These are phyloP conservation scores for Pugionium cornutum DNA, from an alignment of 345 rosid genomes.

Conservation along the genomic window DNA sequence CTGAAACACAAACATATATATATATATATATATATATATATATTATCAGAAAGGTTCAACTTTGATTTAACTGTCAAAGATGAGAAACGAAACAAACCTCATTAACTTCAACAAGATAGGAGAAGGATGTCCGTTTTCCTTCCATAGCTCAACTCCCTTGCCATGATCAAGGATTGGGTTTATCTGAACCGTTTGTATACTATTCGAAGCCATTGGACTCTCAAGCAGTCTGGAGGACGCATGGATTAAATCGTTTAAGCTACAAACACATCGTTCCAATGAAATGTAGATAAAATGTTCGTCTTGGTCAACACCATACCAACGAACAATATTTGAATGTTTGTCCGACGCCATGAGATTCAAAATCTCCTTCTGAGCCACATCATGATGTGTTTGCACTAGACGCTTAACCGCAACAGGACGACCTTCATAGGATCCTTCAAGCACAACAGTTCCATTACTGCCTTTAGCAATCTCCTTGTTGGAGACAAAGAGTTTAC, in stretches of 20 bases:
- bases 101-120: constrained; percentile 56
- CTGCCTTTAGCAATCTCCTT: constrained; percentile 67
- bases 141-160: constrained; percentile 56
- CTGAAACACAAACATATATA: constrained; percentile 44
- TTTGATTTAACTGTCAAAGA: background rate
- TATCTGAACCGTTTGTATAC: constrained; percentile 37
- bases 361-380: constrained; percentile 66
- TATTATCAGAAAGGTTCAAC: constrained; percentile 16
- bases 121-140: constrained; percentile 63
- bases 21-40: background rate
- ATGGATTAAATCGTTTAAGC: constrained; percentile 59
- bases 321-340: constrained; percentile 71
- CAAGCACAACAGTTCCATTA: constrained; percentile 68
- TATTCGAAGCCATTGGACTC: constrained; percentile 38
- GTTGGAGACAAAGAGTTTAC: constrained; percentile 55
- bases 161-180: constrained; percentile 42
- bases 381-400: constrained; percentile 68
- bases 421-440: constrained; percentile 63
- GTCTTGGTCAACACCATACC: constrained; percentile 71
- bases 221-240: constrained; percentile 46
- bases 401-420: constrained; percentile 69
- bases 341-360: constrained; percentile 72
- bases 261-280: constrained; percentile 69
- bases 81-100: constrained; percentile 47
- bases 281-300: constrained; percentile 68